Evolutionary conservation across 108 stramenopile species (phyloP).

Genomic region (Nitzschia sp.): DNA sequence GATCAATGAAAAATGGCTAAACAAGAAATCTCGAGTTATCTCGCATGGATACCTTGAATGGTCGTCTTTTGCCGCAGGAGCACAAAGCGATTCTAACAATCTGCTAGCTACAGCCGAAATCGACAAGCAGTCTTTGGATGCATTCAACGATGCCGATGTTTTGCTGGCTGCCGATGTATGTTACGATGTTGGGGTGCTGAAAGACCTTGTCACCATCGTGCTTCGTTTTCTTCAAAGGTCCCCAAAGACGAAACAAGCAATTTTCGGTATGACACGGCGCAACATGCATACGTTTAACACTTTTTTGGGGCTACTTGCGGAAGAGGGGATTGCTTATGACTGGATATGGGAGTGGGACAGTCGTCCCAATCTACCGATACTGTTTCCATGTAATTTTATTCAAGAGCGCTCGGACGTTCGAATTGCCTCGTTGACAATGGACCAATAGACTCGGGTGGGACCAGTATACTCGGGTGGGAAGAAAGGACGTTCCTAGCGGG

Average conservation of each 20-base stretch:
- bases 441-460: not conserved
- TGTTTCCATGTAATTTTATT: slow-evolving; percentile 61
- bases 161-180: slow-evolving; percentile 72
- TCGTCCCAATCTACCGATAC: slow-evolving; percentile 17
- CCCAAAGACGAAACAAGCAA: slow-evolving; percentile 24
- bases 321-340: slow-evolving; percentile 30
- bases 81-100: not conserved
- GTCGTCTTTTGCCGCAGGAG: slow-evolving; percentile 43
- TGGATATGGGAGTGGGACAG: slow-evolving; percentile 25
- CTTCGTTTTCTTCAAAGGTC: slow-evolving; percentile 33
- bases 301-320: slow-evolving; percentile 42
- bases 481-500: too few species aligned
- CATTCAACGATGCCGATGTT: slow-evolving; percentile 41
- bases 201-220: slow-evolving; percentile 40
- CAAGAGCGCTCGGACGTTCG: slow-evolving; percentile 58
- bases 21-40: not conserved
- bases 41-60: slow-evolving; percentile 60
- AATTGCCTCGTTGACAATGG: slow-evolving; percentile 12
- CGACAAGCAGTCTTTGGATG: not conserved
- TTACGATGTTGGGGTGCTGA: slow-evolving; percentile 51
- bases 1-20: slow-evolving; percentile 50
- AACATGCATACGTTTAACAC: slow-evolving; percentile 54
- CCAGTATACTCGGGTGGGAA: too few species aligned
- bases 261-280: slow-evolving; percentile 60
- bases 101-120: not conserved